Percentiles rank a stretch among this genome's conserved stretches.
Evolutionary conservation across 345 rosid genomes (phyloP).

Genomic region (Balakata baccata): DNA sequence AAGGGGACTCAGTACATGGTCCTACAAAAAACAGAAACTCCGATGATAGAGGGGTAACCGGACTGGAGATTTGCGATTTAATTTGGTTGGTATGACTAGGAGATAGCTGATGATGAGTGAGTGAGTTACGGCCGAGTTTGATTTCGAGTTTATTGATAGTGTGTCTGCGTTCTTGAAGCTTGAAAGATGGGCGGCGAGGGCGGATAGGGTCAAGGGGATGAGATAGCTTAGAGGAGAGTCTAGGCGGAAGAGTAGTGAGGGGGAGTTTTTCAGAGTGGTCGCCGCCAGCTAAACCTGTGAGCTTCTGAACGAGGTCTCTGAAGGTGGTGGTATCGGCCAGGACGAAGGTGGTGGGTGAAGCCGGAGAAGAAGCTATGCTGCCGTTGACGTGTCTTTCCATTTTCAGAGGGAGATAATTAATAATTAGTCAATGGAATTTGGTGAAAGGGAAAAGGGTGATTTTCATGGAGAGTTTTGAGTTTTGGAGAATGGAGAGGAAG

Average conservation of each 20-base stretch:
- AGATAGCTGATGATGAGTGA: constrained; percentile 6
- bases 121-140: constrained; percentile 33
- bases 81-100: constrained; percentile 1
- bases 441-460: not conserved
- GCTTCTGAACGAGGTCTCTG: constrained; percentile 47
- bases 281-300: constrained; percentile 39
- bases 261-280: constrained; percentile 17
- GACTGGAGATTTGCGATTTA: constrained; percentile 35
- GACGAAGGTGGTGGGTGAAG: constrained; percentile 40
- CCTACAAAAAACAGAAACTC: constrained; percentile 29
- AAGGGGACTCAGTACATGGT: constrained; percentile 33
- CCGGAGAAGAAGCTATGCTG: constrained; percentile 15
- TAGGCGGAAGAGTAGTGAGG: constrained; percentile 24
- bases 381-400: constrained; percentile 25
- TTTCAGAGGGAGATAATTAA: no score
- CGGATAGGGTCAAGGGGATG: constrained; percentile 21
- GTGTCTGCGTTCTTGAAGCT: constrained; percentile 52
- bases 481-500: not conserved
- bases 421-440: no score
- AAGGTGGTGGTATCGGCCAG: constrained; percentile 46
- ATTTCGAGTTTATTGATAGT: constrained; percentile 42
- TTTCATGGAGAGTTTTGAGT: no score
- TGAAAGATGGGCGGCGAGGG: constrained; percentile 43
- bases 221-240: constrained; percentile 18
- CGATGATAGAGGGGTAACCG: constrained; percentile 39